phyloP scores from a whole-genome alignment of 2,329 filamentous ascomycete genomes.

The Allantophomopsis cytisporea region DNA sequence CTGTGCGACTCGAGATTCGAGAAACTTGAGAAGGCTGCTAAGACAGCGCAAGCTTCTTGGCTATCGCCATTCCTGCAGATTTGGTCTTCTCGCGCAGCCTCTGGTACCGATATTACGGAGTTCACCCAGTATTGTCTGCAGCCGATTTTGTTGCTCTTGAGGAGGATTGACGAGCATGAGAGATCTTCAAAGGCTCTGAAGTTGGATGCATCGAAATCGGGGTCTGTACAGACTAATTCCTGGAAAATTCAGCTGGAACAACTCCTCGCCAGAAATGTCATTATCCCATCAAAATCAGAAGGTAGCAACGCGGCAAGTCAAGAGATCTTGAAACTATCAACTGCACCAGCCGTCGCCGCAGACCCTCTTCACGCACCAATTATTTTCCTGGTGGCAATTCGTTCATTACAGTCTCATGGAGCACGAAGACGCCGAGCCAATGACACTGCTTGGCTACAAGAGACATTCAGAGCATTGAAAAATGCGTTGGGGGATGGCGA shows the following conservation, averaged over 20 bases:
- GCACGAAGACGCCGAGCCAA: conserved; percentile 27
- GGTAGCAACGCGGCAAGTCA: conserved; percentile 5
- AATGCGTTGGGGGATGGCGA: conserved; percentile 9
- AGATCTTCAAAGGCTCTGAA: no score
- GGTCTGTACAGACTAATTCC: not conserved
- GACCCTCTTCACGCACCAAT: conserved; percentile 23
- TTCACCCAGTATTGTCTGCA: conserved; percentile 19
- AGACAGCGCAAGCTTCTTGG: conserved; percentile 5
- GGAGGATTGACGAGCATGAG: no score
- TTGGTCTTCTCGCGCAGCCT: conserved; percentile 12
- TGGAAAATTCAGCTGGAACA: conserved; percentile 15
- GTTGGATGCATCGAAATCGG: no score
- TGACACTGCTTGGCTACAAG: conserved; percentile 34
- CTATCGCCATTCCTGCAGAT: conserved; percentile 15
- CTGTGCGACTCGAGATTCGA: conserved; percentile 6
- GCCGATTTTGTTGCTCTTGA: conserved; percentile 11
- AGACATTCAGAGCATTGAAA: conserved; percentile 23
- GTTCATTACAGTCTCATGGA: conserved; percentile 26
- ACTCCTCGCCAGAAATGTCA: conserved; percentile 18
- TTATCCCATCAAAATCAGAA: conserved; percentile 17
- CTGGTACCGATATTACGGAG: conserved; percentile 9
- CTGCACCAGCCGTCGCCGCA: conserved; percentile 8
- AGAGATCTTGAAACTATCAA: conserved; percentile 9
- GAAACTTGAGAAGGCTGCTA: not conserved
- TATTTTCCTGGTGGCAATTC: conserved; percentile 29